Evolutionary conservation across 768 basidiomycete species (phyloP), one percentile per base, ranked within the genome.

Genomic region (Sistotremastrum suecicum): DNA sequence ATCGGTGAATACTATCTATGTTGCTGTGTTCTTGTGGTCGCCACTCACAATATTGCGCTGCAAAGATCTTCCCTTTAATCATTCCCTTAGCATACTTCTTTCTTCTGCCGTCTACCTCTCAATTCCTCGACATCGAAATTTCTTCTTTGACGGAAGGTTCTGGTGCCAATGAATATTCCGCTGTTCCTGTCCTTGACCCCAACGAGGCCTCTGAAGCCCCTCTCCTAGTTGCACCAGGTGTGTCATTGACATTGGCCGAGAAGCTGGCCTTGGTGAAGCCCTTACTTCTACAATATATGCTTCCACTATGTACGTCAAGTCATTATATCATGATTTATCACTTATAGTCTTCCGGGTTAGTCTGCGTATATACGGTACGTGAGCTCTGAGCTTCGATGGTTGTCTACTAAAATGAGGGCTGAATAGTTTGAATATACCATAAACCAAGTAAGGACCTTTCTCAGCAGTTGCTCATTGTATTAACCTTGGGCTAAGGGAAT

Each of bases 391-490:
- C 28, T 33, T 37, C 29, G n/a, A 11, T 35, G 11, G 34, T 32
- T 41, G 5, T 50, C 43, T 7, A 38, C 10, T 48, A 20, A 42
- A 34, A 10, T 43, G 28, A 20, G 20, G 20, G 20, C 38, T 45
- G n/a, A 31, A 38, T 48, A 88, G 85, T 78, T 89, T 44, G 89
- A 92, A 60, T 92, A 91, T 57, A 88, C 83, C 2, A 92, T 92
- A 52, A 92, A 92, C 56, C 85, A 88, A 63, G 83, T 76, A 48
- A 28, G 63, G 42, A 3, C 28, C 5, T 4, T 30, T 30, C 33
- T 34, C 32, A 31, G 31, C n/a, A 35, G 9, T 31, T 39, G 10
- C 6, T 34, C 9, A 28, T 4, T 4, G 45, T 42, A 10, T 46
- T 44, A 30, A 11, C 31, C 32, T 50, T 36, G 6, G 30, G 30